Conservation (phyloP, 306 rosid species). For the Senna tora region DNA sequence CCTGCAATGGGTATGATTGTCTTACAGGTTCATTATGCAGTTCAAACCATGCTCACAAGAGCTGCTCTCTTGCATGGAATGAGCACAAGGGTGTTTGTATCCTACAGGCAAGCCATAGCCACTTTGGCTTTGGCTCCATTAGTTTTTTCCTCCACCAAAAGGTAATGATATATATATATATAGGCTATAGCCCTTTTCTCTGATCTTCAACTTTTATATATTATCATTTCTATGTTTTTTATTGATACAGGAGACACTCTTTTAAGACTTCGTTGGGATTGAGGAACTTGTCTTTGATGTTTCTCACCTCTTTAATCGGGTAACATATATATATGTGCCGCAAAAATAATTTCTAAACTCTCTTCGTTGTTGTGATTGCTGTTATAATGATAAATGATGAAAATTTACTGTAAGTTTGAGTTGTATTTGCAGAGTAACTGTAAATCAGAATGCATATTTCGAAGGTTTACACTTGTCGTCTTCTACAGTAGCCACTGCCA, state of each 20-base stretch:
- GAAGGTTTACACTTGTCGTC: slow-evolving; percentile 65
- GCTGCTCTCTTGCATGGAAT: slow-evolving; percentile 69
- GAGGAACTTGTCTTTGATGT: slow-evolving; percentile 57
- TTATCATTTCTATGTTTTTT: not conserved
- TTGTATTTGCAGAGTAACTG: slow-evolving; percentile 54
- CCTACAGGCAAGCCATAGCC: slow-evolving; percentile 69
- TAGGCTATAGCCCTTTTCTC: not conserved
- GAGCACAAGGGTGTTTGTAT: slow-evolving; percentile 67
- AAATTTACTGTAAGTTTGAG: not conserved
- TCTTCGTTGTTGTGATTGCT: too few species aligned
- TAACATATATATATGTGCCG: slow-evolving; percentile 26
- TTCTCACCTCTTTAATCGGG: slow-evolving; percentile 67
- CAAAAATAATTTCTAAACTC: not conserved
- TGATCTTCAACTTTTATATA: not conserved
- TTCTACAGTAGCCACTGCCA: slow-evolving; percentile 67
- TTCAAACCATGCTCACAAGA: slow-evolving; percentile 60
- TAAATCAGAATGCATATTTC: slow-evolving; percentile 68
- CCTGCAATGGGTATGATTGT: slow-evolving; percentile 60
- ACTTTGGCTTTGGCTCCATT: slow-evolving; percentile 61
- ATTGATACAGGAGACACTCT: slow-evolving; percentile 50
- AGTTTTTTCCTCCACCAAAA: slow-evolving; percentile 44
- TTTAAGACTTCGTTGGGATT: slow-evolving; percentile 41
- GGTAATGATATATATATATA: slow-evolving; percentile 35
- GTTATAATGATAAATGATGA: too few species aligned
- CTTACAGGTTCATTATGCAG: slow-evolving; percentile 58